Evolutionary conservation across 805 yeast species (phyloP), one percentile per base, ranked within the genome.

Genomic region (Torulaspora gathmanii): DNA sequence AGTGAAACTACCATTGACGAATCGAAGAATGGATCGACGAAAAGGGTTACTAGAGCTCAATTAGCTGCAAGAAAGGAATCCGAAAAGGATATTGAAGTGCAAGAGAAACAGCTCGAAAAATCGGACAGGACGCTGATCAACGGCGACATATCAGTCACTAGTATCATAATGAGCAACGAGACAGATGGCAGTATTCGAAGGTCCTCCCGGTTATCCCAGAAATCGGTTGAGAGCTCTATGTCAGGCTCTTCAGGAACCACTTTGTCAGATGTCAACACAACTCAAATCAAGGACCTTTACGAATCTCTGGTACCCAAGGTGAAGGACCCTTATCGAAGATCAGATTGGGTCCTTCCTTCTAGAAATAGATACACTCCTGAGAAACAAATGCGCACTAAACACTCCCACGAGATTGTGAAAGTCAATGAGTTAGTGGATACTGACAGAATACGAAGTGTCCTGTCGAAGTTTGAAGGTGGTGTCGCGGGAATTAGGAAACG

Each of bases 261-360:
- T 4, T 36, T 40, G 7, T 41, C 45, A 10, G 50, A 42, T 2
- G 41, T 35, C 10, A 54, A 33, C 3, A 26, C 26, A 2, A 23
- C 50, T 7, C 45, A 47, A n/a, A 55, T 65, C 9, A 50, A 52
- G 16, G 60, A 58, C 45, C 46, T 65, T 8, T 58, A 52, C 40
- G 70, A 65, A 41, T 46, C 57, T 5, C 38, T 65, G 27, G 64
- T 65, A 2, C 55, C 62, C 1, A 65, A 65, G 42, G 47, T 57
- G 8, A 38, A 36, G 22, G 51, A 49, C 4, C 69, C 70, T 7
- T 51, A 48, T n/a, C 54, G 70, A 51, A 55, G 70, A 43, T 65
- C 70, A 7, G 69, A 65, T 44, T 59, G 65, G 60, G 44, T 65
- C 3, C 44, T 65, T 30, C 65, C 65, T 13, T 60, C 64, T 7